A percentile compares a stretch with the other conserved stretches of the same genome.
phyloP scores from a whole-genome alignment of 306 rosid species.

The Canavalia gladiata region DNA sequence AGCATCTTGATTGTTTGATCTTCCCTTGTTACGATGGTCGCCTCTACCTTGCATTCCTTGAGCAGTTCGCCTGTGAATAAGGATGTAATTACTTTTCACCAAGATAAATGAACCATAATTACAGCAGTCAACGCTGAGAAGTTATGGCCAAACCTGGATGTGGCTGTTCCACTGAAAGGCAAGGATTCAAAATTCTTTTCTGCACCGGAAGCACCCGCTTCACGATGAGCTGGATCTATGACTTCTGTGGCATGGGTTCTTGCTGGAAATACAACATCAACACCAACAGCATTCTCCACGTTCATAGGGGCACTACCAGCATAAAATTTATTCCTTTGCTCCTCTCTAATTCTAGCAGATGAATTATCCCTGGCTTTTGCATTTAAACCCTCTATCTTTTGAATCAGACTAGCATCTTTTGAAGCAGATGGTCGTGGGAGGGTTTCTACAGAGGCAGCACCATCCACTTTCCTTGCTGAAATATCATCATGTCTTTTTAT shows the following conservation, averaged over 20 bases:
- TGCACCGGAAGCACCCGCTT: constrained; percentile 55
- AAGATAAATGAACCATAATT: constrained; percentile 45
- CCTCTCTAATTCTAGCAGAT: constrained; percentile 62
- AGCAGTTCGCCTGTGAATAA: constrained; percentile 69
- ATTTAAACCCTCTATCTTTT: constrained; percentile 91
- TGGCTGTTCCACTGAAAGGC: constrained; percentile 51
- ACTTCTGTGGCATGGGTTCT: constrained; percentile 53
- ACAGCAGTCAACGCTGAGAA: constrained; percentile 49
- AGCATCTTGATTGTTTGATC: constrained; percentile 61
- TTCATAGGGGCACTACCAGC: constrained; percentile 51
- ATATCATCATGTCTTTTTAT: constrained; percentile 55
- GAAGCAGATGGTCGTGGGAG: constrained; percentile 55
- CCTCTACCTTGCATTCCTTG: constrained; percentile 70
- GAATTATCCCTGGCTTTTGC: constrained; percentile 85
- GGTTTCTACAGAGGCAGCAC: constrained; percentile 56
- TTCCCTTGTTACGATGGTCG: constrained; percentile 67
- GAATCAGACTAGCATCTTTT: constrained; percentile 82
- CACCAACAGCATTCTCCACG: constrained; percentile 57
- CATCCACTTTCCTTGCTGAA: constrained; percentile 59
- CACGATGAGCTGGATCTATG: constrained; percentile 53
- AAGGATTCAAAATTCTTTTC: constrained; percentile 58
- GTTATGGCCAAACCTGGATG: constrained; percentile 72
- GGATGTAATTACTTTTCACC: constrained; percentile 51
- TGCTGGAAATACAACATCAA: constrained; percentile 50
- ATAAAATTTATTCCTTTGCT: constrained; percentile 59